Base-by-base conservation (phyloP, 2,329 filamentous ascomycete species). In the Cytospora leucostoma region DNA sequence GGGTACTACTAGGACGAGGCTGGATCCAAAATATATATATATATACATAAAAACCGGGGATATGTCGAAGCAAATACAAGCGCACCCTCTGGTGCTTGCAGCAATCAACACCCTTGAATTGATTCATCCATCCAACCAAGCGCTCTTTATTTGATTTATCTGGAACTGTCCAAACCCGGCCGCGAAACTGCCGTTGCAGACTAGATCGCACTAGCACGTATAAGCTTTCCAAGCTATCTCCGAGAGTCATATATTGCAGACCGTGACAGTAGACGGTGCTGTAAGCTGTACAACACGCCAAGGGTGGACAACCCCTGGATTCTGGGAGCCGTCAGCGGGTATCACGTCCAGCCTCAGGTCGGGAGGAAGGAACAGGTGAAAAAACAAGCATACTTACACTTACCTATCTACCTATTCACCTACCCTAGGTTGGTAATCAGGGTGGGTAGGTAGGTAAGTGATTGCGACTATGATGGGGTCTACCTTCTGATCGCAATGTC, bases 151-250 rank as follows among this genome's bases (percentile, higher is more conserved):
- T 40, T 17, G 12, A 12, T 12, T 6, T 12, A 40, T 12, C 19
- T 21, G 33, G 35, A 33, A 12, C 44, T 32, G 50, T 58, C 32
- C 32, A 35, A 51, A 34, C 19, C 49, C 49, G 7, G 19, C n/a
- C 32, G 58, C 50, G 37, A 47, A 47, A 54, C 50, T 51, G 47
- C 58, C 58, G 58, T 60, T 60, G 58, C 37, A 4, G 58, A 44
- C 50, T 54, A 60, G 58, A 27, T 8, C 38, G n/a, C 58, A 55
- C 58, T 49, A 60, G 32, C 32, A 54, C 37, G 17, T 27, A 50
- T 54, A 60, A 60, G 58, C 58, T 60, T 53, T n/a, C 27, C 27
- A 27, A 27, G 27, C 27, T n/a, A n/a, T n/a, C n/a, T n/a, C n/a
- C n/a, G n/a, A n/a, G n/a, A n/a, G n/a, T n/a, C n/a, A n/a, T n/a